phyloP scores from a whole-genome alignment of 2,329 filamentous ascomycete genomes.

The Venturia carpophila region DNA sequence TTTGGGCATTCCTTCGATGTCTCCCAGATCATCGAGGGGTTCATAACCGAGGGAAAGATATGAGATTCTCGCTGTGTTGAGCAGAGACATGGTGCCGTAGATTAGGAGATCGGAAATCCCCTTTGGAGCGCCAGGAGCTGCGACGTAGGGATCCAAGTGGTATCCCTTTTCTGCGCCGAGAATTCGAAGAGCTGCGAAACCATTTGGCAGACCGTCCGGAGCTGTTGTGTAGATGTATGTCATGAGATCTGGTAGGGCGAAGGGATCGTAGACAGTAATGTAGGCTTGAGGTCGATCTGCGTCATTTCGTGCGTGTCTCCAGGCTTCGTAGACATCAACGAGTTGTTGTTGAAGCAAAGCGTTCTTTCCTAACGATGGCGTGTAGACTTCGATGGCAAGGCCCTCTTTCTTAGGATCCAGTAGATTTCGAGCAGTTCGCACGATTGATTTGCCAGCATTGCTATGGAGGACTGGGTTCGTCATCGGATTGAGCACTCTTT shows the following conservation, averaged over 20 bases:
- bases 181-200: conserved; percentile 34
- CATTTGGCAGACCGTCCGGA: conserved; percentile 27
- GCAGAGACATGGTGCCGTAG: conserved; percentile 33
- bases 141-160: conserved; percentile 37
- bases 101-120: conserved; percentile 35
- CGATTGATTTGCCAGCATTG: conserved; percentile 31
- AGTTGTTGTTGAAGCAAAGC: conserved; percentile 28
- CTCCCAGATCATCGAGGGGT: conserved; percentile 28
- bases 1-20: conserved; percentile 29
- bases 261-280: conserved; percentile 36
- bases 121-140: conserved; percentile 29
- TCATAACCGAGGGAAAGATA: conserved; percentile 37
- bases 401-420: conserved; percentile 30
- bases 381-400: conserved; percentile 31
- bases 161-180: conserved; percentile 33
- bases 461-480: conserved; percentile 34
- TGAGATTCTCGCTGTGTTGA: conserved; percentile 28
- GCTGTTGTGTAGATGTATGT: conserved; percentile 34
- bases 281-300: conserved; percentile 30
- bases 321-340: conserved; percentile 32
- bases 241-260: conserved; percentile 34
- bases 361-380: conserved; percentile 28
- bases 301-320: conserved; percentile 32
- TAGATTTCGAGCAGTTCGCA: conserved; percentile 32
- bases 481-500: conserved; percentile 36